Conservation (phyloP, 2,329 filamentous ascomycete species). For the Metarhizium brunneum region DNA sequence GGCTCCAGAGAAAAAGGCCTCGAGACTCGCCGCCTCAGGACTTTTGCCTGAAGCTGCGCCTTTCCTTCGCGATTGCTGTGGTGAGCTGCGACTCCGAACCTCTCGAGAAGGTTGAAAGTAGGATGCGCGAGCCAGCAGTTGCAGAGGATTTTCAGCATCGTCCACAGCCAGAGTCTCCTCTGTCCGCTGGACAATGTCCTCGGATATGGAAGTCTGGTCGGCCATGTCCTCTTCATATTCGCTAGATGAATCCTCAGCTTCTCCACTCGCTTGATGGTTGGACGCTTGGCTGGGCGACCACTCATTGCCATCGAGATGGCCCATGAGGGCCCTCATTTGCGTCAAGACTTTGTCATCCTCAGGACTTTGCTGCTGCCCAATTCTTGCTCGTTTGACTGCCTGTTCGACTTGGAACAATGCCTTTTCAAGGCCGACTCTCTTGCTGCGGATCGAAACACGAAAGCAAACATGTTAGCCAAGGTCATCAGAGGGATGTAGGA, state of each 20-base stretch:
- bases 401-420: conserved; percentile 67
- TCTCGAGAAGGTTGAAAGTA: conserved; percentile 50
- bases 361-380: conserved; percentile 28
- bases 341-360: conserved; percentile 37
- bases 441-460: conserved; percentile 34
- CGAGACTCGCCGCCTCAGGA: conserved; percentile 30
- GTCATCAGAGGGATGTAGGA: too few relatives aligned
- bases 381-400: conserved; percentile 48
- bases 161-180: conserved; percentile 53
- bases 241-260: conserved; percentile 20
- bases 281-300: conserved; percentile 6
- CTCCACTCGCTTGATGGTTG: conserved; percentile 16
- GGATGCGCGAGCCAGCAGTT: conserved; percentile 63
- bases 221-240: conserved; percentile 22
- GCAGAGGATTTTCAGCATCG: conserved; percentile 66
- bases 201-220: conserved; percentile 15
- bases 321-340: conserved; percentile 32
- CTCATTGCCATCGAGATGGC: conserved; percentile 14
- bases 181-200: conserved; percentile 16
- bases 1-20: conserved; percentile 58
- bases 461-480: too few relatives aligned
- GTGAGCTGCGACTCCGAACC: conserved; percentile 17
- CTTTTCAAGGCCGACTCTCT: conserved; percentile 65
- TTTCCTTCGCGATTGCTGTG: conserved; percentile 12
- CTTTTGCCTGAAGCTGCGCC: conserved; percentile 10